Evolutionary conservation across 805 yeast species (phyloP), one percentile per base, ranked within the genome.

Genomic region (Maudiozyma bulderi): DNA sequence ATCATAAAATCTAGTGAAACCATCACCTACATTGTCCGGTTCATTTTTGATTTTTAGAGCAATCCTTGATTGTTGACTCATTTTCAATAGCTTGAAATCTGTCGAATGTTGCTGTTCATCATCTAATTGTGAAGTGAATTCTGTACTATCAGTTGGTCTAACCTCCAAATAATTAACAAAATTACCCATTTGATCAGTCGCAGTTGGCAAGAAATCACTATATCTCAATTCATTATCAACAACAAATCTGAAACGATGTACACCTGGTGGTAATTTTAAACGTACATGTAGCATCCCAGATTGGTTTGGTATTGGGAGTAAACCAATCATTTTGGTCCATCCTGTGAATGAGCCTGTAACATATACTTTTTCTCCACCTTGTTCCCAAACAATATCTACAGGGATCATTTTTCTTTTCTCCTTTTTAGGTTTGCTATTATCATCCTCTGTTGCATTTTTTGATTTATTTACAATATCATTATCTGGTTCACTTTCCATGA

Each of bases 301-400:
- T n/a, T 57, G 61, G 20, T 57, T 60, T 3, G 61, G 54, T 11
- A 64, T 67, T 6, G 70, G 67, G 31, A 75, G 74, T 58, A 93
- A 72, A 39, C 95, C 93, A 60, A 91, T 88, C 98, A 93, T 91
- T 67, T 90, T 90, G 55, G 96, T 75, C 98, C 99, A 93, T 2
- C 95, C 96, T 0, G 99, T 93, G 68, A 91, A 91, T 0, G 97
- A 85, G 43, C 99, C 99, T 39, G 97, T 93, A 11, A 91, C 96
- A 66, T 88, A 93, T 2, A 91, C 98, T 59, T 86, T 86, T 43
- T 78, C 77, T 51, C 98, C 98, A 11, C 97, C 97, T 66, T 91
- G 96, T n/a, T 81, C 81, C 99, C 99, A 91, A 54, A 79, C 80
- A 51, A 89, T 83, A 48, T 84, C 88, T 0, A 87, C 74, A 3